phyloP scores from a whole-genome alignment of 139 green algal species.

The Deuterostichococcus epilithicus region DNA sequence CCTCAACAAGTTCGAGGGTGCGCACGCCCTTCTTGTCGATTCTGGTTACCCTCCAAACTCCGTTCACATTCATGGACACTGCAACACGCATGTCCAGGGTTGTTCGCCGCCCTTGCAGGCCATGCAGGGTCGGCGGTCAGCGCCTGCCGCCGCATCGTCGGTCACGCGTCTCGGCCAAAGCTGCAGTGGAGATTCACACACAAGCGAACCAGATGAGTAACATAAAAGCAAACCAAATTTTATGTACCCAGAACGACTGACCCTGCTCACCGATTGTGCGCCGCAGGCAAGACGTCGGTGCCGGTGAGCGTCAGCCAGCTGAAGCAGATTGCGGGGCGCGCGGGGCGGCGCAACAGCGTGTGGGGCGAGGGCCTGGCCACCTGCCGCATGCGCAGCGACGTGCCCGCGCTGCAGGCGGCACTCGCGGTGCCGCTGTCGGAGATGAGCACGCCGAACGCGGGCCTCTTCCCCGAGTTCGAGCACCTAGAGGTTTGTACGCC shows the following conservation, averaged over 20 bases:
- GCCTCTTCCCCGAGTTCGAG: conserved; percentile 66
- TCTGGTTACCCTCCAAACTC: conserved; percentile 12
- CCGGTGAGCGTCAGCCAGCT: conserved; percentile 40
- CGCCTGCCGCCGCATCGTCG: too few species aligned
- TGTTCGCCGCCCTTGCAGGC: too few species aligned
- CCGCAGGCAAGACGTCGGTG: not conserved
- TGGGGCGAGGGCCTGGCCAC: conserved; percentile 16
- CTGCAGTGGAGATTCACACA: too few species aligned
- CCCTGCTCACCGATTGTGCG: too few species aligned
- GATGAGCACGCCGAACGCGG: conserved; percentile 25
- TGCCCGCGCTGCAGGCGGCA: conserved; percentile 20
- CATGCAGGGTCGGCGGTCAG: too few species aligned
- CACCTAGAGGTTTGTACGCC: conserved; percentile 54
- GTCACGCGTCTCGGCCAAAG: too few species aligned
- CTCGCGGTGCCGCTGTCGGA: conserved; percentile 26
- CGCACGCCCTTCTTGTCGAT: too few species aligned
- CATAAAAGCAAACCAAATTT: too few species aligned
- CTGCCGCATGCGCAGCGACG: conserved; percentile 11
- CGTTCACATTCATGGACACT: conserved; percentile 4
- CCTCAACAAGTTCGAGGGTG: conserved; percentile 75
- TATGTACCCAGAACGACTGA: too few species aligned
- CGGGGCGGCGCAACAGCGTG: conserved; percentile 37
- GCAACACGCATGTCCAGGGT: too few species aligned
- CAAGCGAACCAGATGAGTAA: too few species aligned
- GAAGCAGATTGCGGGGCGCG: conserved; percentile 65